Evolutionary conservation across 1,284 basidiomycete species (phyloP).

Genomic region (Boletus sp.): DNA sequence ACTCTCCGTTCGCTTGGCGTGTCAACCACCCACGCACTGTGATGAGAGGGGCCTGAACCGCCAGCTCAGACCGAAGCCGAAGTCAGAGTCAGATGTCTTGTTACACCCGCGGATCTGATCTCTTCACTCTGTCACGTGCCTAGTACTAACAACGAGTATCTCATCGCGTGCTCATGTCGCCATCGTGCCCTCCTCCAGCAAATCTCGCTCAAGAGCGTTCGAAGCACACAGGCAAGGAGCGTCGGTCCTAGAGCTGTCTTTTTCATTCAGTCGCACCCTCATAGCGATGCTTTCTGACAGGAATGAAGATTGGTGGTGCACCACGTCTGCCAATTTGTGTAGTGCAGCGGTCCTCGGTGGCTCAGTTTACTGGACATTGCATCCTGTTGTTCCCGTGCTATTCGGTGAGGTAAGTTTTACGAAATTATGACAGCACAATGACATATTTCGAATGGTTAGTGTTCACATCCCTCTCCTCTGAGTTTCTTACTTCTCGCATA

Average conservation of each 20-base stretch:
- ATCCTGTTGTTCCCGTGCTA: slow-evolving; percentile 20
- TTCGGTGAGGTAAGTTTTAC: slow-evolving; percentile 30
- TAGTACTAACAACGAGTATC: slow-evolving; percentile 14
- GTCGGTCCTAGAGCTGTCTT: not conserved
- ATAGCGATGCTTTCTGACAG: slow-evolving; percentile 5
- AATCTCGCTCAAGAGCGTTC: not conserved
- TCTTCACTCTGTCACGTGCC: slow-evolving; percentile 23
- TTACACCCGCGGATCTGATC: slow-evolving; percentile 34
- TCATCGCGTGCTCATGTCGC: slow-evolving; percentile 2
- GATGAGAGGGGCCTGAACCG: slow-evolving; percentile 8
- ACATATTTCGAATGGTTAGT: slow-evolving; percentile 15
- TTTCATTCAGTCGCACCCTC: slow-evolving; percentile 1
- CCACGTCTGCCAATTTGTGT: slow-evolving; percentile 13
- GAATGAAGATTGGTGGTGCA: slow-evolving; percentile 7
- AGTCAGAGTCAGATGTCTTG: slow-evolving; percentile 14
- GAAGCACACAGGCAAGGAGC: not conserved
- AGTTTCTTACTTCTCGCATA: slow-evolving; percentile 4
- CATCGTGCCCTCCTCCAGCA: not conserved
- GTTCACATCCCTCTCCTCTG: slow-evolving; percentile 1
- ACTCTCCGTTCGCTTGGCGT: too few species aligned
- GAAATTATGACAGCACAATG: slow-evolving; percentile 31
- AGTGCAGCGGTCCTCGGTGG: slow-evolving; percentile 11
- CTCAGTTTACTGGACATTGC: slow-evolving; percentile 11
- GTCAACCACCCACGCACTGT: not conserved
- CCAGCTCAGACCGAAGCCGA: slow-evolving; percentile 23